These are phyloP conservation scores for Massariosphaeria phaeospora DNA, from an alignment of 495 filamentous ascomycete species.

Conservation along the genomic window DNA sequence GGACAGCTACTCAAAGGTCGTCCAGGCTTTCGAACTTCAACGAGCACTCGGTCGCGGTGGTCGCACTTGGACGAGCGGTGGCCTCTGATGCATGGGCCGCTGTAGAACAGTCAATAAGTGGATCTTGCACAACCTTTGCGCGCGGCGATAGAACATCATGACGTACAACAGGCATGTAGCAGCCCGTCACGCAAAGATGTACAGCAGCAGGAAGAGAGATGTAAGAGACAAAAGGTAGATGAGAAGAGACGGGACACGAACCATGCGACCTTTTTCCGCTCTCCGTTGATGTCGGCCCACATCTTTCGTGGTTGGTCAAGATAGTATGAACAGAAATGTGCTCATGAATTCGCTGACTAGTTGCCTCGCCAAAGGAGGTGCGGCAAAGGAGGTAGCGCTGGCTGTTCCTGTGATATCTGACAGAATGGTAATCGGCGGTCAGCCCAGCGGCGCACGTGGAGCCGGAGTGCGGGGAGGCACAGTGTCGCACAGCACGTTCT, in stretches of 20 bases:
- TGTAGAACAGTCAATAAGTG: conserved; percentile 40
- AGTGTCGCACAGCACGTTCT: background rate
- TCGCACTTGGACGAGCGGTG: conserved; percentile 82
- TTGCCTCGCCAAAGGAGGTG: background rate
- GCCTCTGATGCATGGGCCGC: conserved; percentile 78
- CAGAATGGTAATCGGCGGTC: conserved; percentile 1
- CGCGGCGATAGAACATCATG: too few species aligned
- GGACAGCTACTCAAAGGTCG: conserved; percentile 72
- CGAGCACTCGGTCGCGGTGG: conserved; percentile 68
- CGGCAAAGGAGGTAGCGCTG: too few species aligned
- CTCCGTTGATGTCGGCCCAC: conserved; percentile 31
- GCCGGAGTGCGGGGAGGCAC: conserved; percentile 17
- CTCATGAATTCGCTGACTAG: conserved; percentile 15
- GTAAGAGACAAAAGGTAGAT: background rate
- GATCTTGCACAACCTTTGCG: background rate
- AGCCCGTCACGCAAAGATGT: too few species aligned
- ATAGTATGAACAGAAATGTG: conserved; percentile 2
- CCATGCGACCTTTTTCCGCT: conserved; percentile 37
- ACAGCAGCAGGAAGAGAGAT: too few species aligned
- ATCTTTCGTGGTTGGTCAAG: conserved; percentile 12
- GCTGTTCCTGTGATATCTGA: conserved; percentile 16
- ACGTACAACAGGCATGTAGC: too few species aligned
- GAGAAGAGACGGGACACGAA: conserved; percentile 9
- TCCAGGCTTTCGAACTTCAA: conserved; percentile 75
- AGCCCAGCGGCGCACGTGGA: conserved; percentile 8